Evolutionary conservation across 164 flowering plant genomes (phyloP).

Genomic region (Annona cherimola): DNA sequence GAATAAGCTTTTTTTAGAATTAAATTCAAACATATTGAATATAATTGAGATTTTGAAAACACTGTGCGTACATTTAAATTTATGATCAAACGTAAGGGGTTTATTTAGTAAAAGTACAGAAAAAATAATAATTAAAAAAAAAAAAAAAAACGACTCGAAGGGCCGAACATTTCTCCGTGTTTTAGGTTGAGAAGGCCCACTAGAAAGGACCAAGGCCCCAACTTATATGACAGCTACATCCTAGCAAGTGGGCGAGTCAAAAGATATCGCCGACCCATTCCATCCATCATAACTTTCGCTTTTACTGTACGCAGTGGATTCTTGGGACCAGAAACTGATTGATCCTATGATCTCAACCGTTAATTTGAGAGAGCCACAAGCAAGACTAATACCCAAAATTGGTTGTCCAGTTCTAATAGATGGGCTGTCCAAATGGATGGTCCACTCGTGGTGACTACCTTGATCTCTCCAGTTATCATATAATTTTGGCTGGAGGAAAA

Average conservation of each 20-base stretch:
- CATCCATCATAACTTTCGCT: background rate
- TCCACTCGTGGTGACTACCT: background rate
- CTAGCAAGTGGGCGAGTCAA: background rate
- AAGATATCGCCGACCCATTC: background rate
- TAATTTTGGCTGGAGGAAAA: background rate
- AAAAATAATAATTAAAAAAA: too few relatives aligned
- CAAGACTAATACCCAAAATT: background rate
- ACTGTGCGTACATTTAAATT: too few relatives aligned
- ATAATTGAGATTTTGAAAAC: too few relatives aligned
- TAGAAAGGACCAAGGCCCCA: background rate
- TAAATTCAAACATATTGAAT: too few relatives aligned
- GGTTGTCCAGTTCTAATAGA: background rate
- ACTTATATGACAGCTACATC: background rate
- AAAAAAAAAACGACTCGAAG: too few relatives aligned
- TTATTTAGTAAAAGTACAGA: too few relatives aligned
- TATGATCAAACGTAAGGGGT: too few relatives aligned
- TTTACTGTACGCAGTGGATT: background rate
- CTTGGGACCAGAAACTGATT: background rate
- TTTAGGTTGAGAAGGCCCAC: background rate
- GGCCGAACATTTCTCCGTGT: background rate
- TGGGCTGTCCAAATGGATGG: background rate
- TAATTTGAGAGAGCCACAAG: background rate
- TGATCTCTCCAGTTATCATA: background rate
- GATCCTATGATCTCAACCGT: background rate
- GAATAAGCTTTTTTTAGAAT: too few relatives aligned